phyloP scores from a whole-genome alignment of 2,329 filamentous ascomycete species.

The Aspergillus brasiliensis region DNA sequence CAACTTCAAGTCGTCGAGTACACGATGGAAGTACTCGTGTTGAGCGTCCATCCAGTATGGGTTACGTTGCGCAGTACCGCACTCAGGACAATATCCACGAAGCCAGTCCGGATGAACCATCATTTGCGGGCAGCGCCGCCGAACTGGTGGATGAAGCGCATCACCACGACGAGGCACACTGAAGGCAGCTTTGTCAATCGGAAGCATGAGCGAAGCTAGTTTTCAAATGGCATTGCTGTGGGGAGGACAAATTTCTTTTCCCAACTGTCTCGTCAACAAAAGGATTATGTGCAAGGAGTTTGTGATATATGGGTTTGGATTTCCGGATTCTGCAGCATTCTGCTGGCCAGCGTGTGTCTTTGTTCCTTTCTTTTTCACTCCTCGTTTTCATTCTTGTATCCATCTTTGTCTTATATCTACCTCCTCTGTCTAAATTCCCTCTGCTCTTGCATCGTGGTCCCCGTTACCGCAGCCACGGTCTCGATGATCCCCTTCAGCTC shows the following conservation, averaged over 20 bases:
- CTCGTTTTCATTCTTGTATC: background rate
- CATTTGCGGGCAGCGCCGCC: slow-evolving; percentile 46
- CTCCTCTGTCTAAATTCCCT: background rate
- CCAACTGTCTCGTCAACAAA: slow-evolving; percentile 10
- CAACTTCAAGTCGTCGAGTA: slow-evolving; percentile 38
- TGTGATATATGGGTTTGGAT: slow-evolving; percentile 16
- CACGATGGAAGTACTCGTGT: slow-evolving; percentile 28
- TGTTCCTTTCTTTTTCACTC: background rate
- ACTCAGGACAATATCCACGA: slow-evolving; percentile 52
- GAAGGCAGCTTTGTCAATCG: background rate
- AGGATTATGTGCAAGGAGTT: slow-evolving; percentile 17
- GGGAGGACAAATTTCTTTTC: slow-evolving; percentile 3
- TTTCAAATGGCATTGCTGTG: no score
- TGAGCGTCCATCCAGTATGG: slow-evolving; percentile 51
- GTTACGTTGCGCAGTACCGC: slow-evolving; percentile 53
- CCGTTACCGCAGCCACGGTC: background rate
- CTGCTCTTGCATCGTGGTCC: background rate
- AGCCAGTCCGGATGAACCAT: slow-evolving; percentile 39
- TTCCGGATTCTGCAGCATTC: slow-evolving; percentile 1
- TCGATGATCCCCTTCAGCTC: background rate
- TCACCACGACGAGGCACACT: slow-evolving; percentile 18
- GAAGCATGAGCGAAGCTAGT: no score
- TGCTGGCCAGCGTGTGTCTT: slow-evolving; percentile 1
- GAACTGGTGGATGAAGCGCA: slow-evolving; percentile 45
- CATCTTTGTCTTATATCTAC: background rate